Evolutionary conservation across 2,329 filamentous ascomycete genomes (phyloP), one percentile per base, ranked within the genome.

Genomic region (Diplocarpon rosae): DNA sequence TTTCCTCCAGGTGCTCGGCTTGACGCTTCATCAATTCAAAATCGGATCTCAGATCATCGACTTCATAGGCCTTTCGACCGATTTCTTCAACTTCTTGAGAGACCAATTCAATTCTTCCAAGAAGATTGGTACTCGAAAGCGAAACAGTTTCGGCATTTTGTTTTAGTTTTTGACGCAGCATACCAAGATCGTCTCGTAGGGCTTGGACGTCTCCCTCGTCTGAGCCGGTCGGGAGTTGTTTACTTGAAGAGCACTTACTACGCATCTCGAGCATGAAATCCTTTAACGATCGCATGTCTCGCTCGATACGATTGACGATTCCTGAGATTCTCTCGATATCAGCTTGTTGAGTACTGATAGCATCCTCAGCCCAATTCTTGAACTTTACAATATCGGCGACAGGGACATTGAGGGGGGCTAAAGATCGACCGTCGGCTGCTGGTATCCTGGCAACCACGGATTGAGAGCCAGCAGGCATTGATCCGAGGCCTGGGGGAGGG

Each of bases 241-340:
- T 15, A 38, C 36, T 48, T 14, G 47, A 39, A 16, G 43, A 39
- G 24, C 57, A 42, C 14, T 60, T 52, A 35, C 34, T 48, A 8
- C 57, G 57, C 17, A 60, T 33, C 30, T 59, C 55, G 17, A 46
- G 15, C 52, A 62, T 61, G 32, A 61, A 60, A 16, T 50, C 49
- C 46, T 51, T 60, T n/a, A 62, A 54, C 7, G 27, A 35, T 27
- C 46, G 46, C 51, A 62, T 57, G 28, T 59, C 56, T 28, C 35
- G 47, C 28, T 62, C 55, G 9, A 62, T 53, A 6, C 50, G 48
- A 34, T 49, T 44, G 11, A 62, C 36, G 20, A 52, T 49, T 13
- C 43, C 51, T 14, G 49, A 53, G 27, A 62, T 50, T 8, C 59
- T 55, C 43, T 59, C 55, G 30, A 63, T 62, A 40, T 61, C 56